Evolutionary conservation across 2,329 filamentous ascomycete genomes (phyloP).

Genomic region (Ophiostoma triangulosporum): DNA sequence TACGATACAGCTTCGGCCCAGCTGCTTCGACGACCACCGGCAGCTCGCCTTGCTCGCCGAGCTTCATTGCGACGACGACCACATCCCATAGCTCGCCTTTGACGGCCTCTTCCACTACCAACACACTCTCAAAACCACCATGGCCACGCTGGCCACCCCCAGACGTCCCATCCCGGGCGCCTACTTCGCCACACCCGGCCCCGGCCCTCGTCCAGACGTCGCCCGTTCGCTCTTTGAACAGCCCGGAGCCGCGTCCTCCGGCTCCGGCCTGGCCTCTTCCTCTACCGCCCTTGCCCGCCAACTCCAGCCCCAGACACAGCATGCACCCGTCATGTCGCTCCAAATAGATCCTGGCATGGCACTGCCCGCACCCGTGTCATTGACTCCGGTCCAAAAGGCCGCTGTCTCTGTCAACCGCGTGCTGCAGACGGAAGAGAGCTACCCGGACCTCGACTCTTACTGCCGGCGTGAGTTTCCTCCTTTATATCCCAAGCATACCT

Average conservation of each 20-base stretch:
- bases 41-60: not conserved
- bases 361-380: constrained; percentile 27
- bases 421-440: constrained; percentile 62
- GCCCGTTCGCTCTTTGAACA: constrained; percentile 38
- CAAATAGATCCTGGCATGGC: constrained; percentile 23
- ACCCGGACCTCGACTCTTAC: constrained; percentile 81
- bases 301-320: not conserved
- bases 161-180: constrained; percentile 62
- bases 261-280: not conserved
- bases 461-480: constrained; percentile 57
- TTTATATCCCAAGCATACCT: not conserved
- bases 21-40: not conserved
- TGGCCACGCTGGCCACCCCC: constrained; percentile 39
- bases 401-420: constrained; percentile 72
- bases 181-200: constrained; percentile 62
- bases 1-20: not conserved
- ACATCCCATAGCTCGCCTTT: not conserved
- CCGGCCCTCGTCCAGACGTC: constrained; percentile 29
- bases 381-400: constrained; percentile 57
- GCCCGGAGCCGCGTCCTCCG: constrained; percentile 9
- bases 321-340: not conserved
- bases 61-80: not conserved
- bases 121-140: not conserved
- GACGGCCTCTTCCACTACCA: not conserved
- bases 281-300: not conserved